A percentile compares a stretch with the other conserved stretches of the same genome.
These are phyloP conservation scores for Kwoniella newhampshirensis DNA, from an alignment of 768 basidiomycete genomes.

Conservation along the genomic window DNA sequence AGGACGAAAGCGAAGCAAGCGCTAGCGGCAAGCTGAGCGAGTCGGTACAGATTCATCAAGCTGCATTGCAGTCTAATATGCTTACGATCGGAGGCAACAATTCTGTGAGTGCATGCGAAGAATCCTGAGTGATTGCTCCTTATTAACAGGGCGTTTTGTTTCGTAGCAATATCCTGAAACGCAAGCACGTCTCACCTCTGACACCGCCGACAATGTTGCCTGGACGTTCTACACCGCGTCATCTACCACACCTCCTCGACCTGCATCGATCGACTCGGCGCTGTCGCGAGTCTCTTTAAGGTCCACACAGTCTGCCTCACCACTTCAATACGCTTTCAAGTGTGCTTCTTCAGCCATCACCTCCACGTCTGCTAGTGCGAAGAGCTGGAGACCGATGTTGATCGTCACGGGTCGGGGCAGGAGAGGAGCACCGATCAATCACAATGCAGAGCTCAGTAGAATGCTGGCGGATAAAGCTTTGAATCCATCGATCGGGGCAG, in stretches of 20 bases:
- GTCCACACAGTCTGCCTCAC: slow-evolving; percentile 51
- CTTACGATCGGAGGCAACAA: slow-evolving; percentile 33
- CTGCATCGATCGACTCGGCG: slow-evolving; percentile 48
- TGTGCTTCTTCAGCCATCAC: slow-evolving; percentile 63
- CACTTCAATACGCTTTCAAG: slow-evolving; percentile 55
- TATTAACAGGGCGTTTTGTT: neutral
- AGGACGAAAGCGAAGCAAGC: slow-evolving; percentile 1
- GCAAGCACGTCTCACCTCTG: slow-evolving; percentile 68
- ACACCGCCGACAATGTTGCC: slow-evolving; percentile 75
- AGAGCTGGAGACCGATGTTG: slow-evolving; percentile 59
- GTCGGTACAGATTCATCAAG: slow-evolving; percentile 39
- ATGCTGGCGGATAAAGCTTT: slow-evolving; percentile 62
- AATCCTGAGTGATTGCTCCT: neutral
- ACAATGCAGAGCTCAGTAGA: slow-evolving; percentile 64
- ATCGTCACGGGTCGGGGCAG: slow-evolving; percentile 67
- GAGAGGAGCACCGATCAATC: slow-evolving; percentile 62
- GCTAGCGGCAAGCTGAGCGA: slow-evolving; percentile 24
- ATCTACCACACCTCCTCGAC: slow-evolving; percentile 21
- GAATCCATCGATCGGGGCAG: slow-evolving; percentile 57
- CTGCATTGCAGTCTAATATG: slow-evolving; percentile 45
- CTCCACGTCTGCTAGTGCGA: slow-evolving; percentile 26
- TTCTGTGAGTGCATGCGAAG: slow-evolving; percentile 25
- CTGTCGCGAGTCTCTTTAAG: slow-evolving; percentile 68
- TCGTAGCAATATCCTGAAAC: slow-evolving; percentile 65
- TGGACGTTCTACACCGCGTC: slow-evolving; percentile 67